These are phyloP conservation scores for Penicillium digitatum DNA, from an alignment of 2,329 filamentous ascomycete genomes.

Conservation along the genomic window DNA sequence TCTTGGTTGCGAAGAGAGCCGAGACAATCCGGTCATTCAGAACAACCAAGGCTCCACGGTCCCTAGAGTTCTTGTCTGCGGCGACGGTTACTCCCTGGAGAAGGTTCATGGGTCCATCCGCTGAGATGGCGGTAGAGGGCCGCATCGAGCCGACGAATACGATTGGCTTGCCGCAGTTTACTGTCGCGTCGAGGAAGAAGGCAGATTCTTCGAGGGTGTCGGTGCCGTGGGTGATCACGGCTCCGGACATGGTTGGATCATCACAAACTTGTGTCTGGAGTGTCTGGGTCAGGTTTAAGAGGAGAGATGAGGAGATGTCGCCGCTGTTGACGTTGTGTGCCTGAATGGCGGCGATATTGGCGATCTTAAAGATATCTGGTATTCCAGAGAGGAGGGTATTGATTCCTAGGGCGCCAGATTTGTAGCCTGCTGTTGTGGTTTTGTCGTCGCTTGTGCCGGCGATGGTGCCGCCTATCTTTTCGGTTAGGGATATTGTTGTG, in stretches of 20 bases:
- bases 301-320: slow-evolving; percentile 23
- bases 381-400: slow-evolving; percentile 24
- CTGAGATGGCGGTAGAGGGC: slow-evolving; percentile 58
- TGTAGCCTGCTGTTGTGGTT: slow-evolving; percentile 27
- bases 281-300: slow-evolving; percentile 22
- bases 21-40: slow-evolving; percentile 60
- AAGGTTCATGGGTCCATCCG: slow-evolving; percentile 61
- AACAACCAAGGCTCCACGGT: slow-evolving; percentile 57
- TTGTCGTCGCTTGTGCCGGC: slow-evolving; percentile 24
- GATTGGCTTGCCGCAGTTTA: slow-evolving; percentile 57
- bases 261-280: slow-evolving; percentile 11
- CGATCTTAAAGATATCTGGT: slow-evolving; percentile 25
- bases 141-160: slow-evolving; percentile 61
- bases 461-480: slow-evolving; percentile 23
- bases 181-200: slow-evolving; percentile 59
- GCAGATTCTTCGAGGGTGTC: slow-evolving; percentile 63
- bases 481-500: not conserved
- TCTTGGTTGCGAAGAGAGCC: slow-evolving; percentile 59
- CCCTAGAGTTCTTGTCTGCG: slow-evolving; percentile 42
- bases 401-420: slow-evolving; percentile 24
- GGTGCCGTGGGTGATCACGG: slow-evolving; percentile 58
- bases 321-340: slow-evolving; percentile 28
- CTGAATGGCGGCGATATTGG: slow-evolving; percentile 29
- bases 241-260: slow-evolving; percentile 9
- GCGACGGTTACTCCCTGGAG: slow-evolving; percentile 59